Conservation (phyloP, 495 filamentous ascomycete genomes). For the Penicillium alfredii region DNA sequence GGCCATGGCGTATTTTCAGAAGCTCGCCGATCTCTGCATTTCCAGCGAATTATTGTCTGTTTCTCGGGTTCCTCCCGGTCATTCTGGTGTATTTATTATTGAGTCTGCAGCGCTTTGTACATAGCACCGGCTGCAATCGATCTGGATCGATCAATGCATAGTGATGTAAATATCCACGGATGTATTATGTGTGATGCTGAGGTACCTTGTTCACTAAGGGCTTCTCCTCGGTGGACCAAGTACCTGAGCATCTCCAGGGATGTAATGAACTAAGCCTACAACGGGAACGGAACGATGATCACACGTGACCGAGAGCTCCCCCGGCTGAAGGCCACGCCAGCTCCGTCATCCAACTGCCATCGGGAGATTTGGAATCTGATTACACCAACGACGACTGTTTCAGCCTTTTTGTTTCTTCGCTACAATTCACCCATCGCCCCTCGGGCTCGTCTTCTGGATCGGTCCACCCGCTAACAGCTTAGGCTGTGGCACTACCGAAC, state of each 20-base stretch:
- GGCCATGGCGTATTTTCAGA: slow-evolving; percentile 4
- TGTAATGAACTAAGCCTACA: slow-evolving; percentile 3
- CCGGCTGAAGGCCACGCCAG: slow-evolving; percentile 31
- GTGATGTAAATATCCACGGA: too few species aligned
- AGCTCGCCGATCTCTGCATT: slow-evolving; percentile 8
- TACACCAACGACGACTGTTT: too few species aligned
- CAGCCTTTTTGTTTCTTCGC: neutral
- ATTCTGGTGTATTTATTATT: slow-evolving; percentile 11
- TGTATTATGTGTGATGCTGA: too few species aligned
- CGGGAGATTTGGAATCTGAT: too few species aligned
- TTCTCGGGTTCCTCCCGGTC: neutral
- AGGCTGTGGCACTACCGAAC: slow-evolving; percentile 5
- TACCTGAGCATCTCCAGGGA: too few species aligned
- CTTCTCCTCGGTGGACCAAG: too few species aligned
- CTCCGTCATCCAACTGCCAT: slow-evolving; percentile 18
- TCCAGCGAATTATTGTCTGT: slow-evolving; percentile 9
- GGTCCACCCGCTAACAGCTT: slow-evolving; percentile 14
- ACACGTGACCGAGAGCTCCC: slow-evolving; percentile 32
- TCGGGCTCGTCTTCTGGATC: slow-evolving; percentile 10
- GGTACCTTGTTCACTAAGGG: too few species aligned
- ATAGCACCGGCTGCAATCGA: slow-evolving; percentile 6
- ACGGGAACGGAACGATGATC: slow-evolving; percentile 4
- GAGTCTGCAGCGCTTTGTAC: slow-evolving; percentile 14
- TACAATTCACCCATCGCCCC: slow-evolving; percentile 1
- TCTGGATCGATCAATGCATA: slow-evolving; percentile 1